phyloP scores from a whole-genome alignment of 208 protist species.

The Phytomonas sp. region DNA sequence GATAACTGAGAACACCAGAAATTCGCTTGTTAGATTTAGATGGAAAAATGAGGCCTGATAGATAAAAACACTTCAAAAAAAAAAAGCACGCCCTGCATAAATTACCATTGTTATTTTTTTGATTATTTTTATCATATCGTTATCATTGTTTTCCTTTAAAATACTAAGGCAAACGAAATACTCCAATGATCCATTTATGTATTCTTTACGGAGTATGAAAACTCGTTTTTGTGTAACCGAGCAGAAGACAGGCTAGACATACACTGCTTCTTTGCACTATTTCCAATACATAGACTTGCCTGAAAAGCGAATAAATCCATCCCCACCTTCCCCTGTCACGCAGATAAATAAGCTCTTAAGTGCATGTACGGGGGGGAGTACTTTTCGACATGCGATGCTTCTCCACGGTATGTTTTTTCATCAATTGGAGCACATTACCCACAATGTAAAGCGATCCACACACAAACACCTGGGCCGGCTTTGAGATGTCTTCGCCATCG shows the following conservation, averaged over 20 bases:
- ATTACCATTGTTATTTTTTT: neutral
- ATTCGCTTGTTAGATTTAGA: neutral
- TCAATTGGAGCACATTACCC: conserved; percentile 50
- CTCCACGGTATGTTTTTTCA: conserved; percentile 19
- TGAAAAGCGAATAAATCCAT: neutral
- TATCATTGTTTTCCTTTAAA: neutral
- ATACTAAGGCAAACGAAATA: neutral
- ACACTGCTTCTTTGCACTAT: neutral
- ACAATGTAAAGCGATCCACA: conserved; percentile 86
- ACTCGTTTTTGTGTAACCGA: neutral
- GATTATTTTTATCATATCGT: neutral
- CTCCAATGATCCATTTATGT: neutral
- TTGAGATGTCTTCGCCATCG: conserved; percentile 45
- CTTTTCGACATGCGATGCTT: conserved; percentile 4
- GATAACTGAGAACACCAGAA: conserved; percentile 5
- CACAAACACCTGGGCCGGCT: conserved; percentile 69
- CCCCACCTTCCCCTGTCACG: neutral
- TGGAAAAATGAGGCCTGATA: neutral
- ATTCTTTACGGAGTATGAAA: neutral
- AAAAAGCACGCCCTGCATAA: neutral
- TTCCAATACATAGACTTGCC: neutral
- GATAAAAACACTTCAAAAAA: neutral
- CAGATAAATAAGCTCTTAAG: neutral
- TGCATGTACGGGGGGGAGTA: neutral
- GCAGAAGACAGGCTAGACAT: neutral